Percentiles rank a stretch among this genome's conserved stretches.
Evolutionary conservation across 495 filamentous ascomycete genomes (phyloP).

Genomic region (Neurospora discreta): DNA sequence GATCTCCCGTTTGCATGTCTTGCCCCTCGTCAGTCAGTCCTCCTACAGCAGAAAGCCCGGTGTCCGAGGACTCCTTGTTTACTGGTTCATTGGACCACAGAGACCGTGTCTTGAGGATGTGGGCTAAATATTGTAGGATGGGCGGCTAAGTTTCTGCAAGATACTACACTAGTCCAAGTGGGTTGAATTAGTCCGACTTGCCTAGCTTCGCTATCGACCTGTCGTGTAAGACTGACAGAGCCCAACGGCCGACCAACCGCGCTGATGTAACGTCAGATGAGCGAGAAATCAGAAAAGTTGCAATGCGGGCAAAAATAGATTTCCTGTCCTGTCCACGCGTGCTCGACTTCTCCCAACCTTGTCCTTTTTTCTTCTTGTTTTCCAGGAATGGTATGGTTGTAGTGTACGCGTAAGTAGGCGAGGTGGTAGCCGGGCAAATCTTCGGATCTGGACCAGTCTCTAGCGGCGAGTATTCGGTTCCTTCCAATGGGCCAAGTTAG

Average conservation of each 20-base stretch:
- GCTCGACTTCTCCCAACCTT: neutral
- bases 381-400: neutral
- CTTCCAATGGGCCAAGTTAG: neutral
- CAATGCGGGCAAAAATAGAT: neutral
- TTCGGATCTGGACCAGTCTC: neutral
- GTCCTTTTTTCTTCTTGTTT: neutral
- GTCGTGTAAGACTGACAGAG: neutral
- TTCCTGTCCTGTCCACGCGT: neutral
- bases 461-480: neutral
- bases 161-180: neutral
- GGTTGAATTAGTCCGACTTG: neutral
- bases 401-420: neutral
- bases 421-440: neutral
- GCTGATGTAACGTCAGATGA: neutral
- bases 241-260: neutral
- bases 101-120: slow-evolving; percentile 4
- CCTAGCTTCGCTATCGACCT: neutral
- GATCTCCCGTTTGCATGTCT: neutral
- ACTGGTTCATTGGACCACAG: neutral
- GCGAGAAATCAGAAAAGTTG: neutral
- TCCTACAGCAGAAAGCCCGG: neutral
- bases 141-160: neutral
- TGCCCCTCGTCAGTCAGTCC: neutral
- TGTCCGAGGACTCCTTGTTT: neutral
- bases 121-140: neutral